Evolutionary conservation across 306 rosid genomes (phyloP), one percentile per base, ranked within the genome.

Genomic region (Cicer pinnatifidum): DNA sequence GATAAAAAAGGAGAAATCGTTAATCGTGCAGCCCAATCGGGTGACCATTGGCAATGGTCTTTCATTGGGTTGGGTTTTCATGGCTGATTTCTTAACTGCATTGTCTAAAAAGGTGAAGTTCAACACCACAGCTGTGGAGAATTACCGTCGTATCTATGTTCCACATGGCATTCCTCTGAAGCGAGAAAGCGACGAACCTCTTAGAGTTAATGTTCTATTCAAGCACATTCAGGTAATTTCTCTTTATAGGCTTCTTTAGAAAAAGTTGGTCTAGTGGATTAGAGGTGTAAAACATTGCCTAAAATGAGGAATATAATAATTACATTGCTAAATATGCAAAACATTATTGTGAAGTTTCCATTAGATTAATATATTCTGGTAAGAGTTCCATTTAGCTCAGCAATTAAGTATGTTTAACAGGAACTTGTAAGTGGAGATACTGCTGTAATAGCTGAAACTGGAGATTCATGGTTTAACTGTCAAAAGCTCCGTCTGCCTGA

Each of bases 401-500:
- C 46, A 44, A 28, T 54, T 76, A 6, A 41, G 80, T 70, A 50
- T 82, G 39, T 65, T 76, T 15, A 63, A 74, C 84, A 92, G 97
- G 88, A 70, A n/a, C 50, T 93, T 67, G 82, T 93, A 40, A 59
- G 78, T 9, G 82, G 86, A 68, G 82, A 89, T 83, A 81, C 71
- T 60, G 98, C 96, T 35, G 78, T 91, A 46, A 88, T 93, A 50
- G 89, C 96, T 38, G 93, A 93, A 81, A 93, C 96, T 3, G 98
- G 97, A 54, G 98, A 90, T 73, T 93, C 97, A 1, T 90, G 98
- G 97, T 90, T 93, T 87, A 91, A 93, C 64, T 91, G 97, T 82
- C 96, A 86, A 81, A 93, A 91, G 82, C 98, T 93, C 56, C 78
- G 66, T 51, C 90, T 93, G 23, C 98, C 96, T 12, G 87, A 85